These are phyloP conservation scores for Botrytis fragariae DNA, from an alignment of 2,329 filamentous ascomycete genomes.

Conservation along the genomic window DNA sequence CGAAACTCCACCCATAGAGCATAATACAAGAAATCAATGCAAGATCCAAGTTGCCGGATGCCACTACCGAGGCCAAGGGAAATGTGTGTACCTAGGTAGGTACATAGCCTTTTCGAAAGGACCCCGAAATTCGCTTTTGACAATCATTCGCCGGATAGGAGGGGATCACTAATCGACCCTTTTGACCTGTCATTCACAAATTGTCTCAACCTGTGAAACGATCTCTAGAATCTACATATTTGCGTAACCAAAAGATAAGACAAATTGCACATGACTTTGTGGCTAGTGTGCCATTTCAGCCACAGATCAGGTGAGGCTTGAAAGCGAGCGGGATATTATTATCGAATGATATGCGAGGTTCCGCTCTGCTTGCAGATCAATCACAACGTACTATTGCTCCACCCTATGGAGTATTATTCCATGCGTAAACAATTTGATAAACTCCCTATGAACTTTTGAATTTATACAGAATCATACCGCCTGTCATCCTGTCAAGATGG, in stretches of 20 bases:
- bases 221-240: background rate
- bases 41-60: background rate
- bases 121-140: background rate
- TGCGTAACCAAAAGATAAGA: background rate
- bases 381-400: slow-evolving; percentile 6
- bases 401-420: background rate
- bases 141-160: background rate
- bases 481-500: slow-evolving; percentile 57
- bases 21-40: background rate
- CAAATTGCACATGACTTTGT: background rate
- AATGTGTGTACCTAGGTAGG: background rate
- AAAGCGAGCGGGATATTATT: background rate
- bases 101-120: background rate
- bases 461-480: background rate
- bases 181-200: background rate
- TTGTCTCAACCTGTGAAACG: background rate
- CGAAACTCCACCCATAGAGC: background rate
- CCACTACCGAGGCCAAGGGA: background rate
- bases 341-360: background rate
- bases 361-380: slow-evolving; percentile 7
- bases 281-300: background rate
- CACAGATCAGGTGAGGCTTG: slow-evolving; percentile 7
- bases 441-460: slow-evolving; percentile 1
- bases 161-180: background rate
- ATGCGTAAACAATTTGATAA: background rate